These are phyloP conservation scores for Periconia macrospinosa DNA, from an alignment of 2,329 filamentous ascomycete genomes.

Conservation along the genomic window DNA sequence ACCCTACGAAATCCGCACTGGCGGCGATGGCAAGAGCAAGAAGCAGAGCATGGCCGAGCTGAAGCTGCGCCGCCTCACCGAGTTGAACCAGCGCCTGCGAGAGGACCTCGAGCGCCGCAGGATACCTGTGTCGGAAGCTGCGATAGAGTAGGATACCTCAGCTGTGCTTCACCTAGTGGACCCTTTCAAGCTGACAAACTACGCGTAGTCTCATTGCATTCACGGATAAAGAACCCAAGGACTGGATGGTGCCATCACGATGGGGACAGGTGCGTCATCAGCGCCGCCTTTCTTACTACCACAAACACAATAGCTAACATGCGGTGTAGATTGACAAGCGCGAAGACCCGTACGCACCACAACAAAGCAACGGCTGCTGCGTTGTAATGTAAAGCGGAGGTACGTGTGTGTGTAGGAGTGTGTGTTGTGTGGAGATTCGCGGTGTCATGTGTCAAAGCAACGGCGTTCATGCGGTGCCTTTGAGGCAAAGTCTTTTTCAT, in stretches of 20 bases:
- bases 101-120: slow-evolving; percentile 95
- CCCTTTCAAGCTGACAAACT: slow-evolving; percentile 21
- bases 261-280: slow-evolving; percentile 74
- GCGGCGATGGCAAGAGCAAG: slow-evolving; percentile 77
- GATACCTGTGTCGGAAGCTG: slow-evolving; percentile 92
- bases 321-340: slow-evolving; percentile 74
- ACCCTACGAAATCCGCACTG: slow-evolving; percentile 67
- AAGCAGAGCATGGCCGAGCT: slow-evolving; percentile 99
- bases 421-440: slow-evolving; percentile 12
- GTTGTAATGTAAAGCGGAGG: slow-evolving; percentile 73
- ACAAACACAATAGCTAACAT: slow-evolving; percentile 21
- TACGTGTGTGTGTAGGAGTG: not conserved
- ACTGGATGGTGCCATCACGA: slow-evolving; percentile 98
- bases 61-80: slow-evolving; percentile 92
- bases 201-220: slow-evolving; percentile 85
- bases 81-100: slow-evolving; percentile 92
- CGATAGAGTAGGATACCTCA: slow-evolving; percentile 53
- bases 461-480: slow-evolving; percentile 43
- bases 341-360: slow-evolving; percentile 97
- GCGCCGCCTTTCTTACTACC: not conserved
- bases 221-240: slow-evolving; percentile 89
- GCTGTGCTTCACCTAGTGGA: not conserved
- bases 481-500: slow-evolving; percentile 41
- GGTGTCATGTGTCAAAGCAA: slow-evolving; percentile 37
- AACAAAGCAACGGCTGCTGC: slow-evolving; percentile 91